Base-by-base conservation (phyloP, 805 yeast genomes). In the Starmerella lactis-condensi region DNA sequence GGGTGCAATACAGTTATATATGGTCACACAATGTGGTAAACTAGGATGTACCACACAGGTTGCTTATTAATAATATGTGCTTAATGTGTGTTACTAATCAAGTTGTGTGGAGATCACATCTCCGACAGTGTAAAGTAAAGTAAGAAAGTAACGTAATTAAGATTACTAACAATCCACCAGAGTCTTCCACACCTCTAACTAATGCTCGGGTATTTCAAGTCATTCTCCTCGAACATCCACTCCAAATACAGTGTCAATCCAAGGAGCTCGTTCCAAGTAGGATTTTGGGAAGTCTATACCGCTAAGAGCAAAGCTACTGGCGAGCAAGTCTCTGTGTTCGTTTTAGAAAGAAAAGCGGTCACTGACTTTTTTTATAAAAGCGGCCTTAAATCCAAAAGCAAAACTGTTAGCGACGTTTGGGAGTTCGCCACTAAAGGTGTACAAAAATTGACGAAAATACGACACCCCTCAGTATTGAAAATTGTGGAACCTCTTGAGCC, bases 401-500 rank as follows among this genome's bases (percentile, higher is more conserved):
- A 63, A 16, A 45, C 67, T 2, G 50, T 70, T 29, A 71, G 65
- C 25, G 89, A 83, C 28, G 56, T 68, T 26, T 74, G 69, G 42
- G 75, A 69, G 26, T 60, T 74, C 14, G 56, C 89, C 29, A 65
- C 70, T 43, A 56, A 58, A 17, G 89, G 82, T 44, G 74, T 81
- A 2, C 56, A 68, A 15, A 73, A 75, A 39, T 56, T 83, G 47
- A 69, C 91, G 12, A 76, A 74, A 48, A 58, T 89, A 43, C 75
- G 82, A 42, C 99, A 89, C 51, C 98, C 99, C 0, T 73, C 81
- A 40, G 62, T 89, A 17, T 55, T 89, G 28, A 72, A 82, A 1
- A 62, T 89, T 2, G 67, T 78, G 22, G 98, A 91, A 50, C 93
- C 92, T 0, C 53, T 83, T 38, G 96, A 89, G 52, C 92, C 82